Evolutionary conservation across 2,329 filamentous ascomycete genomes (phyloP), one percentile per base, ranked within the genome.

Genomic region (Calonectria naviculata): DNA sequence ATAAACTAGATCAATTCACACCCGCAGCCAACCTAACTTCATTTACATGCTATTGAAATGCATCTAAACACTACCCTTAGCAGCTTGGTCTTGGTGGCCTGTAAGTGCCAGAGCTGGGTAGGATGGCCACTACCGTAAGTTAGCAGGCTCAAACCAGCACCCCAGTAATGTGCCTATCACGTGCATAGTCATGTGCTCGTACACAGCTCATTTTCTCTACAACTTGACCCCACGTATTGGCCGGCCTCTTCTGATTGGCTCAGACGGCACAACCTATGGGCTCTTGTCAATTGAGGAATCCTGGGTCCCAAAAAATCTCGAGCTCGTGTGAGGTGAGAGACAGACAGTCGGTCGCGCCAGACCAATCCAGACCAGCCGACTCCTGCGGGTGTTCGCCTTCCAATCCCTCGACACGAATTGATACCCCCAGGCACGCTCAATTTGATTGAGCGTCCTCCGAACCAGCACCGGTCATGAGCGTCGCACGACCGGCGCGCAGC

Each of bases 401-500:
- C 34, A 31, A 54, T 38, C 67, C 70, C 31, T 36, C 64, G 58
- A 29, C 42, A 49, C 71, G 68, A 73, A 73, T 72, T 52, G 66
- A 49, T 56, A 54, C 26, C 38, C 60, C 44, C 54, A 19, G 49
- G 60, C n/a, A 26, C 63, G 38, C 49, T 49, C 60, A 26, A 41
- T 52, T 61, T 41, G 70, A 54, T 54, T 64, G 65, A 46, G 47
- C 61, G 65, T 64, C 67, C 42, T 31, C 28, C 36, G 61, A 67
- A 72, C 70, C 70, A 72, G 58, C 70, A 73, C 73, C 80, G 85
- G 84, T 79, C 81, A 90, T 90, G 89, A 89, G 87, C 80, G 84
- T 85, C 81, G 86, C 85, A 86, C 87, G 87, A 74, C 87, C 88
- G 82, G 85, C 85, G 82, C 84, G 86, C 82, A 86, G 86, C 82